Percentiles rank a stretch among this genome's conserved stretches.
phyloP scores from a whole-genome alignment of 2,329 filamentous ascomycete species.

The Ceratocystis cacaofunesta region DNA sequence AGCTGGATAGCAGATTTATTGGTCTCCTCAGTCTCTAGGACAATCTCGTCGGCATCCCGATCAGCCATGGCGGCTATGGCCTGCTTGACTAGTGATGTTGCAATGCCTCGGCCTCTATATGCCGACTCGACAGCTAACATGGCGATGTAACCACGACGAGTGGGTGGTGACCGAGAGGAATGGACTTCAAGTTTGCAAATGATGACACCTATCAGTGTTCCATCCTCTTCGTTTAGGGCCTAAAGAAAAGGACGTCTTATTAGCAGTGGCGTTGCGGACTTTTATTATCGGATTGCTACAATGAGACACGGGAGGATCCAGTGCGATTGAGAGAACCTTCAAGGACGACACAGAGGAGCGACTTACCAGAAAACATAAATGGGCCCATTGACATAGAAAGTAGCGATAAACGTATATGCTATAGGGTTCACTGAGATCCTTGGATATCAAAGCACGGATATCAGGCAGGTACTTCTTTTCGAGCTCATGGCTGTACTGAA shows the following conservation, averaged over 20 bases:
- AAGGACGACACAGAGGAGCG: neutral
- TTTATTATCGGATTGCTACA: neutral
- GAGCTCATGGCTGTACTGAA: constrained; percentile 47
- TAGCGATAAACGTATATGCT: constrained; percentile 99
- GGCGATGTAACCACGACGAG: constrained; percentile 83
- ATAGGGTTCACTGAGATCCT: constrained; percentile 93
- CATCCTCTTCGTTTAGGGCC: constrained; percentile 45
- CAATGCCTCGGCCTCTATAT: constrained; percentile 73
- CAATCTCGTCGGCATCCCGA: constrained; percentile 78
- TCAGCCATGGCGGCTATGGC: constrained; percentile 84
- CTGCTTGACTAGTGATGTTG: constrained; percentile 71
- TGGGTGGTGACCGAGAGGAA: constrained; percentile 58
- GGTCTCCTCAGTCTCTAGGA: constrained; percentile 88
- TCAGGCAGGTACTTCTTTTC: constrained; percentile 58
- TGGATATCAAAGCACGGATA: constrained; percentile 85
- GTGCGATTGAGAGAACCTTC: constrained; percentile 11
- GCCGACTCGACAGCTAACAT: constrained; percentile 85
- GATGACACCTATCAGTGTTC: constrained; percentile 69
- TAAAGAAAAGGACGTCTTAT: constrained; percentile 21
- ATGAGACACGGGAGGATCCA: neutral
- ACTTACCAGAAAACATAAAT: constrained; percentile 84
- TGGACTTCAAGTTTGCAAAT: constrained; percentile 91
- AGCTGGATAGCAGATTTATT: constrained; percentile 81
- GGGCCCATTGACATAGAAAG: constrained; percentile 93
- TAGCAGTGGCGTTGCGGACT: neutral